Conservation (phyloP, 176 grass and related monocot species). For the Avena eriantha region DNA sequence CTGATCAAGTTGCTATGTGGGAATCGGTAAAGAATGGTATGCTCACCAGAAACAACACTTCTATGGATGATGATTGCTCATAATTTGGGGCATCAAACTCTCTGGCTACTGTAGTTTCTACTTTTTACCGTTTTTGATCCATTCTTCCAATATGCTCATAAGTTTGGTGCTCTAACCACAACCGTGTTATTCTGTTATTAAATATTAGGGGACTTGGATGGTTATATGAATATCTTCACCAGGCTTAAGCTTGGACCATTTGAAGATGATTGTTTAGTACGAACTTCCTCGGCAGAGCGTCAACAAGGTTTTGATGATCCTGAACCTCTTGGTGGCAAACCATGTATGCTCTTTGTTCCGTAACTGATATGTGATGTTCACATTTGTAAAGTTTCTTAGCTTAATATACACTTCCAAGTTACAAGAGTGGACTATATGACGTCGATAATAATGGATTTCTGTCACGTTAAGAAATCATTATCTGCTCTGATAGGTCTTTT, state of each 20-base stretch:
- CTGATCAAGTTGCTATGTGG: constrained; percentile 89
- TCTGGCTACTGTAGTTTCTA: too few relatives aligned
- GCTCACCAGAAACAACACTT: constrained; percentile 13
- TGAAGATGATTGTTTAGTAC: constrained; percentile 62
- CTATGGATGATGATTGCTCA: too few relatives aligned
- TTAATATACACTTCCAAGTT: constrained; percentile 16
- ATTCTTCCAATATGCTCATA: background rate
- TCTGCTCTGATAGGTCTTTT: constrained; percentile 31
- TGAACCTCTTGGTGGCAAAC: constrained; percentile 65
- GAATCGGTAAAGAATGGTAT: constrained; percentile 85
- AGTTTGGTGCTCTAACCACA: constrained; percentile 6
- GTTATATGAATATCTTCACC: constrained; percentile 66
- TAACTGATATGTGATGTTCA: background rate
- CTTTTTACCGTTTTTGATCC: too few relatives aligned
- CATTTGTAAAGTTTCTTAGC: background rate
- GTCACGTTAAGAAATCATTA: background rate
- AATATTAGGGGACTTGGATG: constrained; percentile 67
- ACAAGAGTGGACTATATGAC: too few relatives aligned
- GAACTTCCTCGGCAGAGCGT: constrained; percentile 37
- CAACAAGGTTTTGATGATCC: constrained; percentile 71
- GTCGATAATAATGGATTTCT: background rate
- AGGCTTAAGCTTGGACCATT: constrained; percentile 88
- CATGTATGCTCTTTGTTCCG: background rate
- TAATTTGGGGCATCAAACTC: too few relatives aligned
- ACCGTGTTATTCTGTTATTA: background rate